These are phyloP conservation scores for Alternaria burnsii DNA, from an alignment of 2,329 filamentous ascomycete species.

Conservation along the genomic window DNA sequence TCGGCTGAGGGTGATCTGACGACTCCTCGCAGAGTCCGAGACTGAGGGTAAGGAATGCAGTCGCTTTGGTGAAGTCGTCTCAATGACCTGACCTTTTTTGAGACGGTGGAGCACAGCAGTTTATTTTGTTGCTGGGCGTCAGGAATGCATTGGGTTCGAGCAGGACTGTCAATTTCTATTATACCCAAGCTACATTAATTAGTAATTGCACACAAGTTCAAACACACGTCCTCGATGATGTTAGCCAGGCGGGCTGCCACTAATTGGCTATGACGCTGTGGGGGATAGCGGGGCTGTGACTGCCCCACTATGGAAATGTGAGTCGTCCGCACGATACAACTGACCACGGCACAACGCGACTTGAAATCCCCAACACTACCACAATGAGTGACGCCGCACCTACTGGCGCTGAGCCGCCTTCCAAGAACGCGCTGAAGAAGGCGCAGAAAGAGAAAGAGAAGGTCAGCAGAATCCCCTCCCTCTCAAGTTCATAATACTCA, in stretches of 20 bases:
- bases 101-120: conserved; percentile 2
- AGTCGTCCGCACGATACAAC: conserved; percentile 1
- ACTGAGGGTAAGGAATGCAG: background rate
- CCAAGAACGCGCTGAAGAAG: conserved; percentile 55
- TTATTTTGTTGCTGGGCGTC: conserved; percentile 7
- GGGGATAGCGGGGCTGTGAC: conserved; percentile 27
- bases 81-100: background rate
- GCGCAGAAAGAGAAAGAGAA: conserved; percentile 54
- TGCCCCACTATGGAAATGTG: conserved; percentile 25
- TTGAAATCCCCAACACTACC: conserved; percentile 1
- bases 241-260: background rate
- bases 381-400: conserved; percentile 46
- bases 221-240: background rate
- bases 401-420: conserved; percentile 40
- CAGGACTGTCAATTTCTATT: conserved; percentile 8
- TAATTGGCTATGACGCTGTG: conserved; percentile 25
- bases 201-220: conserved; percentile 6
- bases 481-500: conserved; percentile 17
- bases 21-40: background rate
- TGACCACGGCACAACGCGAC: conserved; percentile 11
- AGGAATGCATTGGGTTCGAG: conserved; percentile 6
- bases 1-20: conserved; percentile 12
- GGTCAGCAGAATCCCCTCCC: conserved; percentile 25
- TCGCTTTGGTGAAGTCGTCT: background rate
- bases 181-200: conserved; percentile 16